phyloP scores from a whole-genome alignment of 2,329 filamentous ascomycete species.

The Beauveria pseudobassiana region DNA sequence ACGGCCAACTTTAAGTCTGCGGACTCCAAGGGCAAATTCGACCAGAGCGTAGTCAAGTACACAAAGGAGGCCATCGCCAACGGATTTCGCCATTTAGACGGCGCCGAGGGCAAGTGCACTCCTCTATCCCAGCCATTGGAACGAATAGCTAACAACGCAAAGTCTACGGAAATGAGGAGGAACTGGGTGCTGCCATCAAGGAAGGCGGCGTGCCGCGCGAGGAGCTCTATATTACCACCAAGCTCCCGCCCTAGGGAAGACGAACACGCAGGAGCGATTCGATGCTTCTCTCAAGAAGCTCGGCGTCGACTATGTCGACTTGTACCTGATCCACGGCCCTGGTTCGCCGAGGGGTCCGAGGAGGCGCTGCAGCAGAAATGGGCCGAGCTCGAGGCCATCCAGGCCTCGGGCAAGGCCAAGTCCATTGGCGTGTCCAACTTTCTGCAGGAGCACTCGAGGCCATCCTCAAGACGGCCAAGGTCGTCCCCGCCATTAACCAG shows the following conservation, averaged over 20 bases:
- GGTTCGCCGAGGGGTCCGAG: slow-evolving; percentile 37
- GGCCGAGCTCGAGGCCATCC: slow-evolving; percentile 58
- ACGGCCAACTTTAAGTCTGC: slow-evolving; percentile 56
- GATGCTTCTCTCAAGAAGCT: slow-evolving; percentile 55
- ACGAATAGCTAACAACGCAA: background rate
- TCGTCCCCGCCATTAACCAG: slow-evolving; percentile 67
- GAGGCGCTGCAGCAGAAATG: slow-evolving; percentile 51
- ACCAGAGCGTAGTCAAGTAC: slow-evolving; percentile 42
- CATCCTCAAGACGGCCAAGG: slow-evolving; percentile 49
- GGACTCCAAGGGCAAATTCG: slow-evolving; percentile 36
- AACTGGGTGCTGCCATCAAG: slow-evolving; percentile 66
- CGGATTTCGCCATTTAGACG: slow-evolving; percentile 68
- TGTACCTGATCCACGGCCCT: slow-evolving; percentile 58
- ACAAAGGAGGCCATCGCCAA: slow-evolving; percentile 57
- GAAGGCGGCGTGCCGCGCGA: slow-evolving; percentile 56
- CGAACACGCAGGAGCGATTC: slow-evolving; percentile 43
- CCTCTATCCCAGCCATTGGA: background rate
- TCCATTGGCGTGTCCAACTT: slow-evolving; percentile 79
- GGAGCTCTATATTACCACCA: slow-evolving; percentile 62
- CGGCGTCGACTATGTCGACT: slow-evolving; percentile 63
- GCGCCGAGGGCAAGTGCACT: slow-evolving; percentile 52
- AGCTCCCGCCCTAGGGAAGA: slow-evolving; percentile 36
- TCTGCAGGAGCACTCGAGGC: slow-evolving; percentile 46
- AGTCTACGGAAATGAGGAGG: slow-evolving; percentile 59
- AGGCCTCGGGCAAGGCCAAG: slow-evolving; percentile 55